Evolutionary conservation across 805 yeast species (phyloP).

Genomic region (Candida sonorensis): DNA sequence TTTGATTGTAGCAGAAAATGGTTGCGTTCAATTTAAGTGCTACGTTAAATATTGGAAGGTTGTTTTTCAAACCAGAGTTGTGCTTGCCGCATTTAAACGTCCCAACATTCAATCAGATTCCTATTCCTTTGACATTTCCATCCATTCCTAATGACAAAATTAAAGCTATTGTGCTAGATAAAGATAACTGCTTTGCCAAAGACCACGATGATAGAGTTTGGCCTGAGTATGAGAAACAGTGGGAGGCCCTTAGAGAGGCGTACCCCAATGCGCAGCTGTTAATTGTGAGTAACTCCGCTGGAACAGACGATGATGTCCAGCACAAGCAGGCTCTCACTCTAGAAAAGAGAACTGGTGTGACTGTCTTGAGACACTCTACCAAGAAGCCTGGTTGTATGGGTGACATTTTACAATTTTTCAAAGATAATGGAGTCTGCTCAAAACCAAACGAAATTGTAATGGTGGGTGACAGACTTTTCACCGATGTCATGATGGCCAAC

Average conservation of each 20-base stretch:
- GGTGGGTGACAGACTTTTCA: constrained; percentile 85
- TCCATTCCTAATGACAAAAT: constrained; percentile 30
- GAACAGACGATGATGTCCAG: constrained; percentile 66
- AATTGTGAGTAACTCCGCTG: constrained; percentile 91
- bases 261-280: constrained; percentile 62
- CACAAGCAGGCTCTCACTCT: constrained; percentile 54
- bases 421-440: constrained; percentile 35
- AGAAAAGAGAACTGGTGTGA: constrained; percentile 60
- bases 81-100: constrained; percentile 65
- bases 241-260: constrained; percentile 44
- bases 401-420: constrained; percentile 61
- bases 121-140: constrained; percentile 18
- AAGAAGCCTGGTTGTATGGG: constrained; percentile 77
- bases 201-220: constrained; percentile 76
- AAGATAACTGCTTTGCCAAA: constrained; percentile 90
- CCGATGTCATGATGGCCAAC: constrained; percentile 92
- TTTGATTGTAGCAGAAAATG: too few species aligned
- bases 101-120: constrained; percentile 35
- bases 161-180: constrained; percentile 80
- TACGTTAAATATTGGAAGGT: constrained; percentile 56
- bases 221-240: constrained; percentile 57
- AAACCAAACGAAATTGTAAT: constrained; percentile 66
- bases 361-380: constrained; percentile 62
- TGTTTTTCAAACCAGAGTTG: constrained; percentile 57
- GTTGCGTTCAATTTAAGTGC: constrained; percentile 56